Evolutionary conservation across 257 asterid genomes (phyloP), one percentile per base, ranked within the genome.

Genomic region (Pogostemon cablin): DNA sequence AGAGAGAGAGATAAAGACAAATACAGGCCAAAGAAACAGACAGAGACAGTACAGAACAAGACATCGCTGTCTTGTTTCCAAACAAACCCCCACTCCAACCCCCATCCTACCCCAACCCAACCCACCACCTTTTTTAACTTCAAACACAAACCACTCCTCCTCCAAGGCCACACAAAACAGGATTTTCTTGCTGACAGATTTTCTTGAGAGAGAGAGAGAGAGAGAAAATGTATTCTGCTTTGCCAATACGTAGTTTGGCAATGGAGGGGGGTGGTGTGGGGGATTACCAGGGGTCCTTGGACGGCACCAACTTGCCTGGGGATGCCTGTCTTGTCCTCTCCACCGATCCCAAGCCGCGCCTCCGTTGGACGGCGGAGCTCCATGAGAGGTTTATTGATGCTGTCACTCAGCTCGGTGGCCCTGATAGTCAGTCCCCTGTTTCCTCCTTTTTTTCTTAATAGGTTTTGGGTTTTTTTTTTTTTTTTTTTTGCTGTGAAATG

Each of bases 361-460:
- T 88, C 68, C 82, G 95, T 8, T 88, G 95, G 95, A 88, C 95
- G 6, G 68, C 85, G 43, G 95, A 86, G 75, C 92, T 86, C 60
- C 95, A 88, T 37, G 87, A 88, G 41, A 74, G 92, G 61, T 88
- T 88, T 43, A 86, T 86, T 12, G 95, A 88, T 53, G 95, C 95
- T 32, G 88, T 88, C 56, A 71, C 92, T 5, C 95, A 88, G 76
- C 92, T 88, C 41, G 95, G 95, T 48, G 95, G 95, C 64, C 92
- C 95, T 7, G 95, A 87, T 47, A 87, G 93, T 87, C 12, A 73
- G 93, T 76, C 8, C 67, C 72, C 49, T 40, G 12, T n/a, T 48
- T 17, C 3, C 3, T 5, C 20, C 11, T 43, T 25, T 25, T 4
- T 25, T 11, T 44, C 1, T 15, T 62, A 25, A 25, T 25, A 25